Conservation (phyloP, 2,329 filamentous ascomycete species). For the Blastomyces gilchristii region DNA sequence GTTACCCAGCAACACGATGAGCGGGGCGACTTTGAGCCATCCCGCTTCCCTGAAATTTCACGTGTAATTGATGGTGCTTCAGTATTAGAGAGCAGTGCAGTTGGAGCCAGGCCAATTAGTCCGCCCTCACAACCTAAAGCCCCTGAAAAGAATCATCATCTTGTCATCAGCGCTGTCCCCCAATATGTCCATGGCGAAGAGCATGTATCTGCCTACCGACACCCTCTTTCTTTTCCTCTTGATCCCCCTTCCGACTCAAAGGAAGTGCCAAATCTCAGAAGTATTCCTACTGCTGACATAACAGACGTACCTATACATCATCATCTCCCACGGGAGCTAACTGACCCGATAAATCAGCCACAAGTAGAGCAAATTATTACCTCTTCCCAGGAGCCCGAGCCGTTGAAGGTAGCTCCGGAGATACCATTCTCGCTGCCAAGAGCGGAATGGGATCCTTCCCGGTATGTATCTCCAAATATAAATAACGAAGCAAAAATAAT, state of each 20-base stretch:
- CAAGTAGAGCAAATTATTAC: constrained; percentile 33
- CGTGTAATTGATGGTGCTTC: not conserved
- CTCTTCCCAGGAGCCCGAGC: constrained; percentile 30
- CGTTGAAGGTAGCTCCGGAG: constrained; percentile 32
- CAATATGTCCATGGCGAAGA: constrained; percentile 39
- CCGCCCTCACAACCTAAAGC: not conserved
- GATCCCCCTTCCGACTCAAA: not conserved
- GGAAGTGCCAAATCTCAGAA: not conserved
- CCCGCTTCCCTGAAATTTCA: not conserved
- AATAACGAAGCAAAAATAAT: not conserved
- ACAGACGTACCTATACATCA: constrained; percentile 7
- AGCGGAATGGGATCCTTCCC: constrained; percentile 53
- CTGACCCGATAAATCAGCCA: not conserved
- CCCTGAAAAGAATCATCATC: not conserved
- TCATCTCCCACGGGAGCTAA: constrained; percentile 7
- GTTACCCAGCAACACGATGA: not conserved
- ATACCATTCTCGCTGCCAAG: constrained; percentile 48
- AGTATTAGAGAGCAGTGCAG: not conserved
- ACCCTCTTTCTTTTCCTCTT: constrained; percentile 8
- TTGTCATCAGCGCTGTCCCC: constrained; percentile 29
- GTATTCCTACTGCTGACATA: not conserved
- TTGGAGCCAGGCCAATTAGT: not conserved
- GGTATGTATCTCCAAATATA: constrained; percentile 32
- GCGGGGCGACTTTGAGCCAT: not conserved
- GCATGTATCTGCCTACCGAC: constrained; percentile 27